phyloP scores from a whole-genome alignment of 1,139 yeast species.

The Hyphopichia pseudoburtonii region DNA sequence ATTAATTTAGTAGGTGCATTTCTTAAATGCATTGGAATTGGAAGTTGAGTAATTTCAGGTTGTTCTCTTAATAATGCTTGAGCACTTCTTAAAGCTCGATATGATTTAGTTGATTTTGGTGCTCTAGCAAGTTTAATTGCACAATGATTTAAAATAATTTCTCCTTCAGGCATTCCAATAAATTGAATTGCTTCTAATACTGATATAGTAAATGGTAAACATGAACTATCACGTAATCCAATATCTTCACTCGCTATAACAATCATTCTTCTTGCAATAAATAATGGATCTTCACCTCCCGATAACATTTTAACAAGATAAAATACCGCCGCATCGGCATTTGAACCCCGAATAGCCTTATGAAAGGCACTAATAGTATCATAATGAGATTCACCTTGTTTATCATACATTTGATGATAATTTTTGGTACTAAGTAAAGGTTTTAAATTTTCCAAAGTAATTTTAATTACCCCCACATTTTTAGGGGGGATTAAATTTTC shows the following conservation, averaged over 20 bases:
- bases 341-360: conserved; percentile 83
- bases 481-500: conserved; percentile 16
- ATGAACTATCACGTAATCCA: conserved; percentile 77
- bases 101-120: conserved; percentile 80
- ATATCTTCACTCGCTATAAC: conserved; percentile 91
- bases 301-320: conserved; percentile 83
- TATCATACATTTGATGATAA: conserved; percentile 71
- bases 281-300: conserved; percentile 93
- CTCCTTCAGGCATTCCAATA: conserved; percentile 97
- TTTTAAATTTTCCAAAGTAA: conserved; percentile 36
- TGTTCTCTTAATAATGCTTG: conserved; percentile 57
- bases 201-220: conserved; percentile 84
- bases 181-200: conserved; percentile 86
- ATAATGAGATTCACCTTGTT: conserved; percentile 88
- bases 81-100: conserved; percentile 71
- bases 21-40: conserved; percentile 78
- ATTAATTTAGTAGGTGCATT: conserved; percentile 92
- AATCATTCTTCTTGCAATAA: conserved; percentile 88
- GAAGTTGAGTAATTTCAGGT: conserved; percentile 62
- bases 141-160: conserved; percentile 85
- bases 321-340: conserved; percentile 86
- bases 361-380: conserved; percentile 95
- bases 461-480: conserved; percentile 28
- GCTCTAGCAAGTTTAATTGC: conserved; percentile 86
- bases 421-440: conserved; percentile 37